Evolutionary conservation across 352 stramenopile genomes (phyloP).

Genomic region (Peronosclerospora sorghi): DNA sequence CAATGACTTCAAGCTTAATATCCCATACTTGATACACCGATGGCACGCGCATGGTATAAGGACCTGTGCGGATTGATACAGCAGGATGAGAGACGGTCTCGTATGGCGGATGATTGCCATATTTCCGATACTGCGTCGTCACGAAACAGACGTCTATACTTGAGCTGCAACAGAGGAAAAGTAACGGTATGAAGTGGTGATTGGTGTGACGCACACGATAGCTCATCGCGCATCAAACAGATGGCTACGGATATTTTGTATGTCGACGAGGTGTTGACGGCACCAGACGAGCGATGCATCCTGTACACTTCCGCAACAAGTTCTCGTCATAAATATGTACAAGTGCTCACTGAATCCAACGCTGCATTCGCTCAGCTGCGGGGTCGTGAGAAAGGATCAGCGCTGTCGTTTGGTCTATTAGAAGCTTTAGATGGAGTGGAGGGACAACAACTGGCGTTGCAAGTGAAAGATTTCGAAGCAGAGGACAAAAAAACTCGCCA

Average conservation of each 20-base stretch:
- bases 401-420: conserved; percentile 20
- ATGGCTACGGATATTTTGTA: conserved; percentile 32
- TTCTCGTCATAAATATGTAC: conserved; percentile 6
- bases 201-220: conserved; percentile 1
- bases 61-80: conserved; percentile 28
- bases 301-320: conserved; percentile 12
- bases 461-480: conserved; percentile 1
- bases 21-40: conserved; percentile 63
- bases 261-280: background rate
- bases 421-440: conserved; percentile 13
- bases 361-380: conserved; percentile 20
- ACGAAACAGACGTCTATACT: conserved; percentile 70
- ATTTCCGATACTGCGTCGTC: conserved; percentile 42
- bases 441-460: conserved; percentile 1
- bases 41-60: conserved; percentile 57
- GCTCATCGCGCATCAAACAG: conserved; percentile 1
- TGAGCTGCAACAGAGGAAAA: background rate
- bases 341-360: conserved; percentile 3
- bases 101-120: conserved; percentile 42
- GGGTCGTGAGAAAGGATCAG: conserved; percentile 5
- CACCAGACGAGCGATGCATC: conserved; percentile 18
- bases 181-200: conserved; percentile 2
- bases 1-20: conserved; percentile 48
- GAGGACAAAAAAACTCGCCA: background rate
- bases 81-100: conserved; percentile 44